Evolutionary conservation across 2,329 filamentous ascomycete genomes (phyloP), one percentile per base, ranked within the genome.

Genomic region (Sporothrix variecibatus): DNA sequence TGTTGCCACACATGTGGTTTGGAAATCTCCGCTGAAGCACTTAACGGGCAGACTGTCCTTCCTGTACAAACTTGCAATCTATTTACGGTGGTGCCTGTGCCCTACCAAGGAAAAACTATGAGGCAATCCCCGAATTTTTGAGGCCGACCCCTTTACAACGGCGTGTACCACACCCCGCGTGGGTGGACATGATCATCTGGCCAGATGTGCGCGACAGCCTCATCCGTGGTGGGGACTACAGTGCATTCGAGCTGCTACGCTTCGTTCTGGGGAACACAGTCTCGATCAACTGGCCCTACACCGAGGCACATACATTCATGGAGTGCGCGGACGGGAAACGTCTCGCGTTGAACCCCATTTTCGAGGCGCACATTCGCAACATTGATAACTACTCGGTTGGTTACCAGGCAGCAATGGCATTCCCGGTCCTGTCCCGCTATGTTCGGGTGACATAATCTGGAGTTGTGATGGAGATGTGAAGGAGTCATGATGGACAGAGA

Each of bases 311-410:
- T 31, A 46, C 73, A 15, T 62, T 68, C 8, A 38, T 69, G 17
- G 43, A 71, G 28, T 49, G 26, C 15, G 60, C n/a, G 12, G 65
- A 58, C 23, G 74, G 69, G 2, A 46, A 73, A 9, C 40, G 65
- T 15, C 69, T 75, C 17, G 23, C 49, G 20, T 40, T 75, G 46
- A 74, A 64, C 20, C 75, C 75, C 5, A 20, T 71, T n/a, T 76
- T 76, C 23, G 73, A 75, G 51, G 49, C 64, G n/a, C 75, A 75
- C 60, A 70, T 97, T 68, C 84, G 92, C 2, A 87, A 93, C 60
- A 80, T 94, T 53, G 88, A 91, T 75, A 97, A 97, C 79, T 98
- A 95, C 94, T 92, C 89, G 74, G 80, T 97, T 1, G 94, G 94
- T 0, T 87, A 88, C 5, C 85, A 85, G 1, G 96, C 96, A 81